Base-by-base conservation (phyloP, 352 stramenopile species). In the Pythium diclinum region DNA sequence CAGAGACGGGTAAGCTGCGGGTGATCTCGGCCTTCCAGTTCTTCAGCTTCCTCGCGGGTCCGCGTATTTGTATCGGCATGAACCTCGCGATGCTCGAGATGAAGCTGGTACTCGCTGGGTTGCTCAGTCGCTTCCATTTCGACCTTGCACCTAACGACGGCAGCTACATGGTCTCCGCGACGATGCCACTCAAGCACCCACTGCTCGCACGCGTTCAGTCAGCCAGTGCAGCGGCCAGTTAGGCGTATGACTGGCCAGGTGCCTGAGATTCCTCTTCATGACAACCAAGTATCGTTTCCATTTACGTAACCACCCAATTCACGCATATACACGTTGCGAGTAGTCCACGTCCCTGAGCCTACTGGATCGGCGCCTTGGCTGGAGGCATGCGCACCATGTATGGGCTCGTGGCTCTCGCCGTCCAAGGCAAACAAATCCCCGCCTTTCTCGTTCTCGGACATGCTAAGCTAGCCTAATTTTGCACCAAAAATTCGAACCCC, bases 21-120 rank as follows among this genome's bases (percentile, higher is more conserved):
- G 54, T 73, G 19, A 59, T 65, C 19, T 69, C 63, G 21, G 34
- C 59, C 32, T 86, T 78, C 63, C 64, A 83, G 60, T 80, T 75
- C 56, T 57, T 69, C 19, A 67, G 61, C 36, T 87, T 87, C 61
- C 67, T 76, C 59, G 77, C 71, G 6, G 78, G 78, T 38, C 68
- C 65, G 21, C 54, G 77, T 16, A 32, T 72, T 11, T 87, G 78
- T 56, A 60, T 83, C 13, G 78, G 78, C 42, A 75, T 65, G 53
- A 60, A 67, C 23, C 56, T 87, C 0, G 78, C 78, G 0, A 61
- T 82, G 49, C 61, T 84, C 30, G 70, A 85, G 56, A 65, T 81
- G 10, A 78, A 81, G 40, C 44, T 81, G 9, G 51, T 74, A 28
- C 44, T 80, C 10, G 59, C 68, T 11, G 63, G 56, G n/a, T 33